phyloP scores from a whole-genome alignment of 2,329 filamentous ascomycete genomes.

The Xylariomycetidae sp. region DNA sequence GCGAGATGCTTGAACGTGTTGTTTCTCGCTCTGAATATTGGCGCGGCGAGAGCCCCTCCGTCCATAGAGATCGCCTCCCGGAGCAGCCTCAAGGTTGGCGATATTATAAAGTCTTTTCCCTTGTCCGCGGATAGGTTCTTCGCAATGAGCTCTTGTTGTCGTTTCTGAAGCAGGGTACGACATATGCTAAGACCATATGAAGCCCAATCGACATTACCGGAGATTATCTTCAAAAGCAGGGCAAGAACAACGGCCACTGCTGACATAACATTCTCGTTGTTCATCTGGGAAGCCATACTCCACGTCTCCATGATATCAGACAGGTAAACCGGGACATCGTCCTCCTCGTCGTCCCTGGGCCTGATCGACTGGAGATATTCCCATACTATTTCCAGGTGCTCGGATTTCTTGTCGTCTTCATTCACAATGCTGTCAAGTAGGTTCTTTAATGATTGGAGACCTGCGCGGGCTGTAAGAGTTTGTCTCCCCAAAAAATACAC shows the following conservation, averaged over 20 bases:
- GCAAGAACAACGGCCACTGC: constrained; percentile 76
- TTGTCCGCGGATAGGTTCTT: constrained; percentile 76
- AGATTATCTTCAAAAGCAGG: constrained; percentile 74
- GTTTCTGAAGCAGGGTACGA: constrained; percentile 74
- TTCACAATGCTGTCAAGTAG: constrained; percentile 62
- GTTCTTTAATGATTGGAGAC: constrained; percentile 69
- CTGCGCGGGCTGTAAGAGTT: constrained; percentile 9
- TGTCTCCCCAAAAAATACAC: not conserved
- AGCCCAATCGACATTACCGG: constrained; percentile 67
- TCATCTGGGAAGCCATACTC: constrained; percentile 74
- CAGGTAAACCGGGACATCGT: constrained; percentile 61
- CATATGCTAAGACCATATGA: constrained; percentile 74
- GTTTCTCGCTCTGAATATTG: constrained; percentile 72
- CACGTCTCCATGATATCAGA: constrained; percentile 82
- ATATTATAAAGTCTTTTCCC: constrained; percentile 82
- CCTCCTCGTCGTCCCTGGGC: constrained; percentile 44
- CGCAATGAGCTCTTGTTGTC: constrained; percentile 75
- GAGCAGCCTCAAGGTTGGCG: constrained; percentile 78
- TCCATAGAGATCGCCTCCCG: constrained; percentile 84
- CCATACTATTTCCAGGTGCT: constrained; percentile 56
- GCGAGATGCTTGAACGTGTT: constrained; percentile 76
- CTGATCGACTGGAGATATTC: constrained; percentile 61
- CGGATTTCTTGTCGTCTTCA: constrained; percentile 41
- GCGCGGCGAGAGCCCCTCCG: constrained; percentile 72
- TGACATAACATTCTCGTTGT: constrained; percentile 77